Evolutionary conservation across 805 yeast genomes (phyloP), one percentile per base, ranked within the genome.

Genomic region (Metschnikowia vanudenii): DNA sequence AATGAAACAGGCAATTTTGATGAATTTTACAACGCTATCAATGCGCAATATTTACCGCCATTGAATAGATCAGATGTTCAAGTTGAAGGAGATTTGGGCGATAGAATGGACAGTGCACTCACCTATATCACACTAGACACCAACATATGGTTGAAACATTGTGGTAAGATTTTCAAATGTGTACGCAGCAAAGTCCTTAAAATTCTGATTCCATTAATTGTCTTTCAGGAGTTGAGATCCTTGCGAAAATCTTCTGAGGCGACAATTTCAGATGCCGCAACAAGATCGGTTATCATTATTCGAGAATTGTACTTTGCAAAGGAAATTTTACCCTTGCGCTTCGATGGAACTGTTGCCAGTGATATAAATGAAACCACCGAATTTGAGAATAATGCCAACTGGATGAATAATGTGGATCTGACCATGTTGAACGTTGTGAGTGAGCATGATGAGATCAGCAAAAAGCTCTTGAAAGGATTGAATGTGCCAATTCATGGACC

Each of bases 101-200:
- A 75, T 39, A 64, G 73, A 35, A 80, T 82, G 74, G 86, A 82
- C 60, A 74, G 79, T 11, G 61, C 74, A 14, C 58, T 79, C 18
- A 81, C 88, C 0, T 74, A 73, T 55, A 73, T 85, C 45, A 78
- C 88, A 0, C 68, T 86, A 46, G 95, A 86, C 63, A 85, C 94
- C 1, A 85, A 87, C 53, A 80, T 85, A 47, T 86, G 92, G 91
- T 67, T 86, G 52, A 84, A 85, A 56, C 91, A 85, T 58, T 85
- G 90, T 61, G 95, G 92, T 1, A 75, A 84, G 50, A 71, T 86
- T 17, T 86, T 75, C 66, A 86, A 86, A 60, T 80, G 88, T 55
- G 76, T 84, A 11, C 73, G 83, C 28, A 78, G 79, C 53, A 75
- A 73, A 12, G 76, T 84, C 2, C 73, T 86, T 49, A 79, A 75